phyloP scores from a whole-genome alignment of 148 eudicot species.

The Amaranthus palmeri region DNA sequence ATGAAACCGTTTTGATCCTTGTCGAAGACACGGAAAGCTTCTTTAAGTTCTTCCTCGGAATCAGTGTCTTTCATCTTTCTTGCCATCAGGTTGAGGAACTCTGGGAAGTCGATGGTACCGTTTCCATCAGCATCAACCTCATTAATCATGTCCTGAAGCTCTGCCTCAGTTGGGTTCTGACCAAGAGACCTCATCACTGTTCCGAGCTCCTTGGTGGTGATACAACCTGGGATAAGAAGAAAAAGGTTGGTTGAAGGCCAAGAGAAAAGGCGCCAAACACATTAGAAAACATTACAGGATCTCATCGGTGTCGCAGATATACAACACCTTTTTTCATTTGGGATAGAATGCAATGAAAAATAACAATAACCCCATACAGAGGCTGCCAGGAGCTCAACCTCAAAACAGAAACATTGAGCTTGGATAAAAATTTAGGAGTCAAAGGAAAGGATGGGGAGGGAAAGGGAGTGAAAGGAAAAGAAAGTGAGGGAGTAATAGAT shows the following conservation, averaged over 20 bases:
- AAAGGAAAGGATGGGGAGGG: too few species aligned
- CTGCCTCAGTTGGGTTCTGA: slow-evolving; percentile 82
- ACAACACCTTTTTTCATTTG: neutral
- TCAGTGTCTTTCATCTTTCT: slow-evolving; percentile 81
- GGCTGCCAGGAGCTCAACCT: too few species aligned
- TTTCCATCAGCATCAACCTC: slow-evolving; percentile 71
- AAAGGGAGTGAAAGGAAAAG: too few species aligned
- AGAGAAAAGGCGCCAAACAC: neutral
- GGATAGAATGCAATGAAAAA: too few species aligned
- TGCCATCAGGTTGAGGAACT: slow-evolving; percentile 75
- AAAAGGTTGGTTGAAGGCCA: neutral
- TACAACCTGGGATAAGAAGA: slow-evolving; percentile 43
- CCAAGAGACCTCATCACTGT: slow-evolving; percentile 84
- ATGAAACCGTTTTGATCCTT: slow-evolving; percentile 82
- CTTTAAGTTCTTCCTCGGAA: slow-evolving; percentile 78
- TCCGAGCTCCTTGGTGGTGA: slow-evolving; percentile 85
- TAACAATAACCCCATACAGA: too few species aligned
- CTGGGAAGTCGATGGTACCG: slow-evolving; percentile 76
- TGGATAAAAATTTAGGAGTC: too few species aligned
- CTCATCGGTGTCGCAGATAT: neutral
- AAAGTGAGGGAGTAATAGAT: too few species aligned
- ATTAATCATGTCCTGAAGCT: slow-evolving; percentile 77
- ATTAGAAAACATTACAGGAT: neutral
- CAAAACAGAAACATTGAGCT: too few species aligned
- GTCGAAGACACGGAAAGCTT: slow-evolving; percentile 80